Conservation (phyloP, 2,329 filamentous ascomycete genomes). For the Colletotrichum shisoi region DNA sequence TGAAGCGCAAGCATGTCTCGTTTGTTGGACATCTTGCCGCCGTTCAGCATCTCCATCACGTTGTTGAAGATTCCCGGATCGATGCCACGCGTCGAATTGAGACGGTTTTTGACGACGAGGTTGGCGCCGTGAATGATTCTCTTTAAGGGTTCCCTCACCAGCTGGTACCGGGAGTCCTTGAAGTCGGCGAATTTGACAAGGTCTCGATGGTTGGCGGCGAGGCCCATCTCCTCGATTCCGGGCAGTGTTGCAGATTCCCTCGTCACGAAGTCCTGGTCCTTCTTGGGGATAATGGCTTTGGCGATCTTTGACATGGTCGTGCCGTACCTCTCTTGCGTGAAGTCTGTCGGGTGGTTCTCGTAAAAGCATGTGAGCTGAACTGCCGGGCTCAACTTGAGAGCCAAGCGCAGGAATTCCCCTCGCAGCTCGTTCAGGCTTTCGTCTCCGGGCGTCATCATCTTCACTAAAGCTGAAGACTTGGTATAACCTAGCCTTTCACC, state of each 20-base stretch:
- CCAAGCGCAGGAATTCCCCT: conserved; percentile 52
- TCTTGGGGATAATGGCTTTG: conserved; percentile 46
- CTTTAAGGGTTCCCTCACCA: conserved; percentile 51
- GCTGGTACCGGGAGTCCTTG: conserved; percentile 50
- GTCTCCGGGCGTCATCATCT: conserved; percentile 53
- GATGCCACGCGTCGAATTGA: conserved; percentile 50
- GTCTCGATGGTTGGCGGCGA: conserved; percentile 51
- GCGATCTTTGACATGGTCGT: conserved; percentile 49
- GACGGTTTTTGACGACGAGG: conserved; percentile 49
- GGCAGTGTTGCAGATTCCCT: conserved; percentile 52
- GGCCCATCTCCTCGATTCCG: conserved; percentile 48
- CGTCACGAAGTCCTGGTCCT: conserved; percentile 51
- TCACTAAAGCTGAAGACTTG: conserved; percentile 50
- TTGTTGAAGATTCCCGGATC: conserved; percentile 47
- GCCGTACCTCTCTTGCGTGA: conserved; percentile 39
- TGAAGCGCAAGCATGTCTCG: conserved; percentile 45
- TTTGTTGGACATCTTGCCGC: conserved; percentile 48
- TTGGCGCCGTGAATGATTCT: conserved; percentile 50
- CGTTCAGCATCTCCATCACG: conserved; percentile 48
- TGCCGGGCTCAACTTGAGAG: conserved; percentile 47
- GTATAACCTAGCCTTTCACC: conserved; percentile 48
- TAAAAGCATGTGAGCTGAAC: conserved; percentile 53
- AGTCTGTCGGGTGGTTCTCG: conserved; percentile 52
- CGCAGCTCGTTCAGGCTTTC: conserved; percentile 50
- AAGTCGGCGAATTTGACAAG: conserved; percentile 54